These are phyloP conservation scores for Lentinula sp. DNA, from an alignment of 768 basidiomycete species.

Conservation along the genomic window DNA sequence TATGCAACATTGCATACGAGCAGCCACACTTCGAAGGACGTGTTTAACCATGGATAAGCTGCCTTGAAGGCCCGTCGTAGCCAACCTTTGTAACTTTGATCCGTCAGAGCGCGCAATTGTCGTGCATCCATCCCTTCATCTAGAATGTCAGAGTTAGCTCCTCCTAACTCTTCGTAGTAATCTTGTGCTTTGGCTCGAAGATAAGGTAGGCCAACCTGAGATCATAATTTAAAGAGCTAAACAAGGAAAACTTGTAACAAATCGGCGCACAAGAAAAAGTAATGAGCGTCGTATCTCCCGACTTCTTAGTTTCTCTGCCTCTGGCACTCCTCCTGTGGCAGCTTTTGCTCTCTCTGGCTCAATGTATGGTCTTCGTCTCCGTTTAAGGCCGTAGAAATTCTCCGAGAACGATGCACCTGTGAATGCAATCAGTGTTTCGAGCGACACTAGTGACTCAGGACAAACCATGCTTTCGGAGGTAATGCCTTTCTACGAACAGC, in stretches of 20 bases:
- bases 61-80: constrained; percentile 61
- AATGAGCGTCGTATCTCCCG: constrained; percentile 74
- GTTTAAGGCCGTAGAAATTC: constrained; percentile 91
- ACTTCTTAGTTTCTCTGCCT: constrained; percentile 58
- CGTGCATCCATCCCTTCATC: constrained; percentile 43
- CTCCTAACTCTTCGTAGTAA: constrained; percentile 86
- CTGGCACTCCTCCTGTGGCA: constrained; percentile 60
- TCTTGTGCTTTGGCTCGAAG: constrained; percentile 85
- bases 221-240: background rate
- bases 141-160: constrained; percentile 58
- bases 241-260: background rate
- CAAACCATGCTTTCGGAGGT: constrained; percentile 82
- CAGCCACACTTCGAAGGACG: constrained; percentile 74
- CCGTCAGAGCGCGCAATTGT: constrained; percentile 39
- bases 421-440: constrained; percentile 5
- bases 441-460: constrained; percentile 2
- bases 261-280: constrained; percentile 61
- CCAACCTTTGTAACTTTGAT: constrained; percentile 51
- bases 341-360: constrained; percentile 60
- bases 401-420: constrained; percentile 91
- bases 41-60: constrained; percentile 80
- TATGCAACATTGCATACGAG: constrained; percentile 83
- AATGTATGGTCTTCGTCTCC: constrained; percentile 67
- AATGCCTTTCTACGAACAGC: constrained; percentile 86
- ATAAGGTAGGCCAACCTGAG: constrained; percentile 84